Conservation (phyloP, 169 alveolate species). For the Plasmodium relictum region DNA sequence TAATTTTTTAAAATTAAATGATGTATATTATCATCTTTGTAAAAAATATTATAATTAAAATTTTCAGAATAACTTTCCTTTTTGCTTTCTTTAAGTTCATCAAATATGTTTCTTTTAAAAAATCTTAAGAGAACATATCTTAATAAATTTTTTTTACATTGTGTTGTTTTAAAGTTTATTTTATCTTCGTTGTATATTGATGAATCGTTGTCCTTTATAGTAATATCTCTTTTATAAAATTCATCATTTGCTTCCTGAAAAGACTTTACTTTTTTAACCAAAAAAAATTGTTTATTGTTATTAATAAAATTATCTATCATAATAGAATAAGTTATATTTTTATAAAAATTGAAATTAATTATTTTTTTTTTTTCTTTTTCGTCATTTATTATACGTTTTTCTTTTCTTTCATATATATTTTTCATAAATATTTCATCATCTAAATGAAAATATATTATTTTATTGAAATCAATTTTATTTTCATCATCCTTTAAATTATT, state of each 20-base stretch:
- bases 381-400: neutral
- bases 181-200: no score
- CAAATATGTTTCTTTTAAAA: neutral
- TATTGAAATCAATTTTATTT: neutral
- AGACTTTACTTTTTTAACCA: conserved; percentile 28
- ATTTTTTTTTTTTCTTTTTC: conserved; percentile 3
- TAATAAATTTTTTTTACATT: neutral
- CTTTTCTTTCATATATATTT: neutral
- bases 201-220: neutral
- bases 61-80: neutral
- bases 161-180: neutral
- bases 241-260: neutral
- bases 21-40: conserved; percentile 8
- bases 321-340: conserved; percentile 17
- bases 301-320: conserved; percentile 42
- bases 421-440: conserved; percentile 21
- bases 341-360: neutral
- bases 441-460: conserved; percentile 17
- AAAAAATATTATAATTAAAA: neutral
- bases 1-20: neutral
- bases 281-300: conserved; percentile 31
- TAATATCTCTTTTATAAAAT: neutral
- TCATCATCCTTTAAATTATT: conserved; percentile 7
- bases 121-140: neutral
- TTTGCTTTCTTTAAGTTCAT: neutral